These are phyloP conservation scores for Erythrophleum fordii DNA, from an alignment of 306 rosid species.

Conservation along the genomic window DNA sequence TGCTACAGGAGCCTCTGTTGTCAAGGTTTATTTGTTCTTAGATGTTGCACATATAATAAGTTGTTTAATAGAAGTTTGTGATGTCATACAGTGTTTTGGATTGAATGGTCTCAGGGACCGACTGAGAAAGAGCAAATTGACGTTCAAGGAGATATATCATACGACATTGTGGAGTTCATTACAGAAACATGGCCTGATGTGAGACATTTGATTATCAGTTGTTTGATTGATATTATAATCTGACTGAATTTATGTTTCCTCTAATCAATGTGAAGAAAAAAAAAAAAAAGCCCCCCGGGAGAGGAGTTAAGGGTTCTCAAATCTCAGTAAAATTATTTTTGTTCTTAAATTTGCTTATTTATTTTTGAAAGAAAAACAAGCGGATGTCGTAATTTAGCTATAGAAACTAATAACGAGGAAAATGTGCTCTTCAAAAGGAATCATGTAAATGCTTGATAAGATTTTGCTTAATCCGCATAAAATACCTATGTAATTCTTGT, in stretches of 20 bases:
- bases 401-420: slow-evolving; percentile 18
- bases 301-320: not conserved
- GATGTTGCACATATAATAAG: not conserved
- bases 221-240: slow-evolving; percentile 24
- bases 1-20: slow-evolving; percentile 98
- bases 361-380: not conserved
- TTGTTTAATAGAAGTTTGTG: slow-evolving; percentile 26
- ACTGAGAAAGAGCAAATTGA: slow-evolving; percentile 98
- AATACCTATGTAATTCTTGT: not conserved
- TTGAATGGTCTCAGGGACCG: slow-evolving; percentile 77
- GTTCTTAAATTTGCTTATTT: not conserved
- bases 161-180: slow-evolving; percentile 91
- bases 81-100: slow-evolving; percentile 39
- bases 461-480: not conserved
- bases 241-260: not conserved
- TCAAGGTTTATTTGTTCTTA: slow-evolving; percentile 63
- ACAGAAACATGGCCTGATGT: slow-evolving; percentile 95
- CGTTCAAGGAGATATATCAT: slow-evolving; percentile 96
- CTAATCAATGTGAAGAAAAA: not conserved
- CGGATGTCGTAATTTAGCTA: slow-evolving; percentile 25
- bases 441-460: not conserved
- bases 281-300: too few species aligned
- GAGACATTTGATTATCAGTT: slow-evolving; percentile 41
- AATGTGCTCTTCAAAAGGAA: slow-evolving; percentile 5
- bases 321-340: not conserved